These are phyloP conservation scores for Barnettozyma vustinii DNA, from an alignment of 805 yeast species.

Conservation along the genomic window DNA sequence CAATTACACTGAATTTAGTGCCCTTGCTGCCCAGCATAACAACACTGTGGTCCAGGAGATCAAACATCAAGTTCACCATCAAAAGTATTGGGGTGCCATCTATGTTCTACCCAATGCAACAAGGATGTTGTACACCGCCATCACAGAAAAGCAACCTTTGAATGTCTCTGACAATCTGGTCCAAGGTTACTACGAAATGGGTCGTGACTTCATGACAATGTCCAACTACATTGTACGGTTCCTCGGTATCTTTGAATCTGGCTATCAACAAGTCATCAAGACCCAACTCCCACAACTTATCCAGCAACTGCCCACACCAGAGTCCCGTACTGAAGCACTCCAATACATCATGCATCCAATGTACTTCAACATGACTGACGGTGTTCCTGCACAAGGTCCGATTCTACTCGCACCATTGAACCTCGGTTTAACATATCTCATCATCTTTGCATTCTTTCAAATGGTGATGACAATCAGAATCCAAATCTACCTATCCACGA, in stretches of 20 bases:
- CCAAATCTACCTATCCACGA: slow-evolving; percentile 32
- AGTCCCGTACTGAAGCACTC: slow-evolving; percentile 19
- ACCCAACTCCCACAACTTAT: slow-evolving; percentile 18
- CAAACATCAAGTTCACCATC: slow-evolving; percentile 39
- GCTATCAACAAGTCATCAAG: slow-evolving; percentile 6
- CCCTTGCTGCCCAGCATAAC: slow-evolving; percentile 15
- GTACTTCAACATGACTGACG: slow-evolving; percentile 32
- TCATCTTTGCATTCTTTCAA: slow-evolving; percentile 69
- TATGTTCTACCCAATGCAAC: slow-evolving; percentile 47
- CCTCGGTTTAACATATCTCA: slow-evolving; percentile 65
- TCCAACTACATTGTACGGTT: slow-evolving; percentile 38
- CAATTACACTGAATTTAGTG: slow-evolving; percentile 20
- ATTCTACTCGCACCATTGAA: slow-evolving; percentile 61
- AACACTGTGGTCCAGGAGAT: slow-evolving; percentile 32
- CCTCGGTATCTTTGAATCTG: slow-evolving; percentile 38
- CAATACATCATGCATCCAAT: slow-evolving; percentile 11
- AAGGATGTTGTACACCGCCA: slow-evolving; percentile 21
- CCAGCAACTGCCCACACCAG: slow-evolving; percentile 28
- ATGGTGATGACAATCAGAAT: slow-evolving; percentile 49
- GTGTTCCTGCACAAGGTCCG: slow-evolving; percentile 41
- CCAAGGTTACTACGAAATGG: slow-evolving; percentile 50
- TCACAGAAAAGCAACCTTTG: slow-evolving; percentile 16
- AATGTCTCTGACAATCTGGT: slow-evolving; percentile 27
- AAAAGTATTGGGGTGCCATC: slow-evolving; percentile 57
- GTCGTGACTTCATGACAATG: slow-evolving; percentile 52